Base-by-base conservation (phyloP, 805 yeast species). In the Metschnikowia similis region DNA sequence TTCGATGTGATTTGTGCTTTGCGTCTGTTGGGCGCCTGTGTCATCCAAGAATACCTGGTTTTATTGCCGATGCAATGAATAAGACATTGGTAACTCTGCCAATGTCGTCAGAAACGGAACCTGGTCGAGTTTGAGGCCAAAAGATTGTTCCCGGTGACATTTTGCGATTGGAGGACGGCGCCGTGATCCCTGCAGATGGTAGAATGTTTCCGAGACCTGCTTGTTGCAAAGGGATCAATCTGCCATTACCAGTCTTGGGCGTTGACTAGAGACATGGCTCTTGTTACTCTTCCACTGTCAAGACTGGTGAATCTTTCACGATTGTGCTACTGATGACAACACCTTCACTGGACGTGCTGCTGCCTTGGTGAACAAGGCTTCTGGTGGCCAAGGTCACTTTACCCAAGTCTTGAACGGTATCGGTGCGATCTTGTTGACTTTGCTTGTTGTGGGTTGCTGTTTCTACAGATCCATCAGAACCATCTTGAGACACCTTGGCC, bases 341-440 rank as follows among this genome's bases (percentile, higher is more conserved):
- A 90, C 97, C 60, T 89, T 88, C 75, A 95, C 88, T 62, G 97
- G 97, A 77, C 85, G 96, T 79, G 96, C 96, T 67, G 97, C 97
- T 72, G 88, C 96, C 70, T 82, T 90, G 69, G 97, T 89, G 59
- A 88, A 88, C 88, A 85, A 87, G 78, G 96, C 97, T 67, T 75
- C 94, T 57, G 88, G 84, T 75, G 96, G 96, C 70, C 71, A 81
- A 60, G 97, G 97, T 83, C 97, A 90, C 76, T 90, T 90, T 78
- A 91, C 97, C 64, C 97, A 90, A 78, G 97, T 90, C 59, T 82
- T 91, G 77, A 90, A 90, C 84, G 96, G 96, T 83, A 91, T 91
- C 70, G 97, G 97, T 83, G 87, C 95, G 65, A 83, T 87, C 64
- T 80, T 90, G 69, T 80, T 90, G 72, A 92, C 89, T 59, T 79